phyloP scores from a whole-genome alignment of 768 basidiomycete genomes.

The Russula olivacea region DNA sequence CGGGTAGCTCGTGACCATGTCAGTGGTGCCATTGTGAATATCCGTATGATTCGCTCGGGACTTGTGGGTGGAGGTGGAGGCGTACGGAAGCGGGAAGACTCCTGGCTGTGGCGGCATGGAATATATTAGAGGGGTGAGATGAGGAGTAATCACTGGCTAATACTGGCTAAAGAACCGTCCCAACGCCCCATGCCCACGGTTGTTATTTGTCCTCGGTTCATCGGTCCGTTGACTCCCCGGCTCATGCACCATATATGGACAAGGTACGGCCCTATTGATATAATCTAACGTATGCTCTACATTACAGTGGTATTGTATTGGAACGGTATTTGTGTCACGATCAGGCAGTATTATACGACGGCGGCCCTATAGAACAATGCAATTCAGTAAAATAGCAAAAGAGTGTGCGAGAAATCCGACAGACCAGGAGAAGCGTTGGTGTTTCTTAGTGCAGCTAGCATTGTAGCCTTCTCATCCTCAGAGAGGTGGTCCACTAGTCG shows the following conservation, averaged over 20 bases:
- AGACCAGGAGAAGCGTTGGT: slow-evolving; percentile 53
- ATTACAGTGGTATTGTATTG: slow-evolving; percentile 4
- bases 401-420: slow-evolving; percentile 26
- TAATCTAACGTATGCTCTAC: slow-evolving; percentile 10
- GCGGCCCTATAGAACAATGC: slow-evolving; percentile 33
- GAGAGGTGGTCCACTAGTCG: slow-evolving; percentile 68
- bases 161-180: neutral
- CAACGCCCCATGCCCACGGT: neutral
- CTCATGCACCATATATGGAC: neutral
- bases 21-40: slow-evolving; percentile 29
- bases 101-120: slow-evolving; percentile 66
- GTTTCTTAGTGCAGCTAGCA: slow-evolving; percentile 59
- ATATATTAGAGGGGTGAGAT: neutral
- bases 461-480: slow-evolving; percentile 60
- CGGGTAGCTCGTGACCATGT: slow-evolving; percentile 33
- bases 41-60: slow-evolving; percentile 30
- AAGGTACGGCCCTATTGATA: neutral
- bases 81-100: slow-evolving; percentile 56
- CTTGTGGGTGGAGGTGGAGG: slow-evolving; percentile 44
- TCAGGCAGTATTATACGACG: slow-evolving; percentile 33
- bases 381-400: slow-evolving; percentile 2
- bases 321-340: neutral
- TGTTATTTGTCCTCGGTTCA: neutral
- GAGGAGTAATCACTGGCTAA: neutral
- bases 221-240: neutral